These are phyloP conservation scores for Thelonectria discophora DNA, from an alignment of 2,329 filamentous ascomycete species.

Conservation along the genomic window DNA sequence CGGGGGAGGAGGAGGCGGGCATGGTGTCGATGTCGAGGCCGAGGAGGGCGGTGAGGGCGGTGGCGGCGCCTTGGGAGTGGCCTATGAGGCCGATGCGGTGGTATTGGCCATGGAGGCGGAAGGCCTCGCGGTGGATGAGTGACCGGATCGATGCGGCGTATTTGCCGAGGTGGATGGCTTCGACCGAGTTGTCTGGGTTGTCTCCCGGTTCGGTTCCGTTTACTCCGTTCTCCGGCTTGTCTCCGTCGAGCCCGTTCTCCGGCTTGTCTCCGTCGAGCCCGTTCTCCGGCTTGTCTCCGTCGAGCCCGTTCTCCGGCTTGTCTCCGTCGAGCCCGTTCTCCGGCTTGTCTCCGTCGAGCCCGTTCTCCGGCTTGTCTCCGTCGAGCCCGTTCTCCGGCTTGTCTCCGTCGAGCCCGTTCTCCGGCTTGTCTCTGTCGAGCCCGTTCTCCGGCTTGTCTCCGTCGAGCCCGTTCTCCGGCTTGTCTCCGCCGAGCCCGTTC, in stretches of 20 bases:
- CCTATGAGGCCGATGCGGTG: conserved; percentile 54
- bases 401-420: too few species aligned
- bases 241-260: too few species aligned
- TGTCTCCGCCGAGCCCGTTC: too few species aligned
- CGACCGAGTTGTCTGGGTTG: conserved; percentile 40
- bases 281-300: too few species aligned
- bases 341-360: too few species aligned
- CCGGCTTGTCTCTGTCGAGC: too few species aligned
- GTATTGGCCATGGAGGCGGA: conserved; percentile 46
- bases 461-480: too few species aligned
- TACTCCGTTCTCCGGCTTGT: too few species aligned
- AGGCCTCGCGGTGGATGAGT: conserved; percentile 49
- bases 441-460: too few species aligned
- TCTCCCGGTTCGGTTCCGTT: too few species aligned
- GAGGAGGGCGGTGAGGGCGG: conserved; percentile 49
- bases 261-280: too few species aligned
- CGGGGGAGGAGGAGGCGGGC: conserved; percentile 17
- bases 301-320: too few species aligned
- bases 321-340: conserved; percentile 54
- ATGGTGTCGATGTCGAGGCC: conserved; percentile 40
- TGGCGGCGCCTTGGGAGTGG: conserved; percentile 57
- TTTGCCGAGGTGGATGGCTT: conserved; percentile 52
- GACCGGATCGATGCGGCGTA: conserved; percentile 45
- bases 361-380: conserved; percentile 14
- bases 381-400: conserved; percentile 53